Evolutionary conservation across 345 rosid species (phyloP), one percentile per base, ranked within the genome.

Genomic region (Schrenkiella parvula): DNA sequence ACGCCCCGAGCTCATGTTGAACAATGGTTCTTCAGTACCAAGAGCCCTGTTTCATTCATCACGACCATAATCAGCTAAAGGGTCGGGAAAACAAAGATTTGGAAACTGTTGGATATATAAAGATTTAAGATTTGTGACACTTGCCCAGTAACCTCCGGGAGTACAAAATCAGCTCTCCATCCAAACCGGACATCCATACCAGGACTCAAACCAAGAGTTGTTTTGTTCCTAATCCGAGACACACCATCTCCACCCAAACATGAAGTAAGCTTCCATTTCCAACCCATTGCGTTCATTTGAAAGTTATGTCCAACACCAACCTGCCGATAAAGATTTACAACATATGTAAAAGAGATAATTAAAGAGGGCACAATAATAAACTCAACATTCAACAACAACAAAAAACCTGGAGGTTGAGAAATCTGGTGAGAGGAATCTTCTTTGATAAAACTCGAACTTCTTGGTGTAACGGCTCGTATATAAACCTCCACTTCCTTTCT

Each of bases 201-300:
- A 68, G 97, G 96, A 82, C 70, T 86, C 71, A 88, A 63, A 44
- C 95, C 95, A 56, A 91, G 74, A 2, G 89, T 78, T 42, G 98
- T 88, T 84, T 93, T 91, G 79, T 91, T 91, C 70, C 74, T 86
- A 25, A 93, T 83, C 31, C 89, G 82, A 32, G 98, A 91, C 18
- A 93, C 51, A 47, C 96, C 91, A 69, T 91, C 96, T 32, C 96
- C 96, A 53, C 98, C 98, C 28, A 88, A 81, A 77, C 95, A 86
- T 37, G 98, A 81, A 2, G 84, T 86, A 66, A 93, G 95, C 66
- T 89, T 93, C 95, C 97, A 93, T 78, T 91, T 86, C 97, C 96
- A 91, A 46, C 88, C 88, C 58, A 80, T 86, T 51, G 96, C 91
- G 71, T 85, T 82, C 83, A 81, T 71, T 79, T 81, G 82, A 78